Base-by-base conservation (phyloP, 2,329 filamentous ascomycete genomes). In the Colletotrichum ledebouriae region DNA sequence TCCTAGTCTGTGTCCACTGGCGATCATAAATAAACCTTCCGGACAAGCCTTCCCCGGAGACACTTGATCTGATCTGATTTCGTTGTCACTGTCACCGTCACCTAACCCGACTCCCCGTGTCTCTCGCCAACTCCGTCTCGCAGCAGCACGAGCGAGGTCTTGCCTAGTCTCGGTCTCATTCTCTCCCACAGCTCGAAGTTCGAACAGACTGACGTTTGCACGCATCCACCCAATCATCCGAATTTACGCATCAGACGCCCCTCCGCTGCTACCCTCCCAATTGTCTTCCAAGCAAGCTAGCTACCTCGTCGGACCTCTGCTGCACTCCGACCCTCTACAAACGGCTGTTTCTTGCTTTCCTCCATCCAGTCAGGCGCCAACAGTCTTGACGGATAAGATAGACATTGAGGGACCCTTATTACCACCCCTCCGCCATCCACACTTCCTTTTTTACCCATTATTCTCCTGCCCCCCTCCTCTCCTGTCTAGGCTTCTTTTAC, bases 381-480 rank as follows among this genome's bases (percentile, higher is more conserved):
- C 37, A n/a, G 47, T 34, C 46, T 44, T 52, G 37, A 52, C 59
- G 37, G 49, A 52, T 41, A 53, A 50, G 49, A 69, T 60, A 53
- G 46, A 33, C 59, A 39, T n/a, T 25, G 20, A 20, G 58, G 34
- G 34, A 50, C 61, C 47, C 61, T 59, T 59, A 68, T 60, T 60
- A 60, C 46, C 47, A 65, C 62, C 49, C 64, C 66, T 69, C 66
- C 56, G 66, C 56, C 66, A 55, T 66, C 42, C 59, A 57, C 63
- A 56, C 20, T 41, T 49, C 52, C 34, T 25, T 37, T 44, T 50
- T 49, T 56, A 52, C 42, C 17, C 2, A 29, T 29, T 22, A 50
- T 63, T 17, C 47, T 49, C 25, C 44, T 49, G 10, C 12, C 41
- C 10, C 25, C 61, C 47, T 60, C 61, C 20, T 55, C 53, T 59